Evolutionary conservation across 78 protist species (phyloP), one percentile per base, ranked within the genome.

Genomic region (Chrysochromulina tobinii): DNA sequence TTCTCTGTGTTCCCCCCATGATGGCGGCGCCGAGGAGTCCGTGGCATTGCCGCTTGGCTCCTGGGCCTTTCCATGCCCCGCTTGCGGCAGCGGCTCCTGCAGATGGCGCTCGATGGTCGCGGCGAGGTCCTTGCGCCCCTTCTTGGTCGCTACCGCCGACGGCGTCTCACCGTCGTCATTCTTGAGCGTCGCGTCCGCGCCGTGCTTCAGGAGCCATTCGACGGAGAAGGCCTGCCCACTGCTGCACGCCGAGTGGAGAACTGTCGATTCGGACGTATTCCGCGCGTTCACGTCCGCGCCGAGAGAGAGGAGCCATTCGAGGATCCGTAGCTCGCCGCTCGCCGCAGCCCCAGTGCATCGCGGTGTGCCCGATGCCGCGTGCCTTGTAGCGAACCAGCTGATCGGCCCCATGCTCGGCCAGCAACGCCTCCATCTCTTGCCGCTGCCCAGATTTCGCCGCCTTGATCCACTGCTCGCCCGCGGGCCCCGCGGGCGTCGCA

Each of bases 311-410:
- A 75, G 83, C 83, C 83, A 75, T 57, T 50, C 58, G 58, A 75
- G 38, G 27, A 75, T 3, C 2, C 57, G 83, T 5, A 75, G 58
- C 2, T 75, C 83, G 25, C 83, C 83, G 7, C 17, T 2, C 1
- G 57, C 54, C 3, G 83, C 83, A 8, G 25, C 3, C 83, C 83
- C 83, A 75, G 57, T 75, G 83, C 51, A 75, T 11, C 21, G 83
- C 83, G 23, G 83, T 75, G 57, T 75, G 83, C 20, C 83, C 83
- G 23, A 75, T 75, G 83, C 83, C 83, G 18, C 83, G 83, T 3
- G 57, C 83, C 23, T 38, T 38, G 17, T 38, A 8, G 58, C 14
- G 58, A 12, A 75, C 83, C 15, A 75, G 4, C 18, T 4, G 3
- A 38, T 38, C 38, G n/a, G 4, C 9, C 38, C 83, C 83, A 3